Conservation (phyloP, 2,329 filamentous ascomycete genomes). For the Phialophora verrucosa region DNA sequence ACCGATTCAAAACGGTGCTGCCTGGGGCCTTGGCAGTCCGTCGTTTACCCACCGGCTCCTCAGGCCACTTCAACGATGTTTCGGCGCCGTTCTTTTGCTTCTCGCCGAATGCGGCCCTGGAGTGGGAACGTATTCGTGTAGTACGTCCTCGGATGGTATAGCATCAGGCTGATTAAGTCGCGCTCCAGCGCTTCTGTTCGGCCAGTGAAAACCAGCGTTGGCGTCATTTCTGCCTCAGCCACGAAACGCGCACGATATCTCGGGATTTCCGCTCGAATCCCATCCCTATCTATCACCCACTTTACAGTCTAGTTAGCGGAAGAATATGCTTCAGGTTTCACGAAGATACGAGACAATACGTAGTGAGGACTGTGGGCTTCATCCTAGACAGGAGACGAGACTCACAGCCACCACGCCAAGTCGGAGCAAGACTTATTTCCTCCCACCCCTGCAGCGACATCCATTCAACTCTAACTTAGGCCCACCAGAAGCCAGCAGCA, state of each 20-base stretch:
- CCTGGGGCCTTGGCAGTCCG: slow-evolving; percentile 2
- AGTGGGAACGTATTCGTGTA: neutral
- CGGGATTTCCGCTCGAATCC: neutral
- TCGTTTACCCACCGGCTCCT: neutral
- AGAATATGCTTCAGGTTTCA: neutral
- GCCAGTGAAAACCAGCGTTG: neutral
- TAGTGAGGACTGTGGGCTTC: neutral
- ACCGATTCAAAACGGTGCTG: neutral
- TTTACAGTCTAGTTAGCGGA: neutral
- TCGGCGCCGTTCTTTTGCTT: slow-evolving; percentile 1
- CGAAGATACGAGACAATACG: neutral
- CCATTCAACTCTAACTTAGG: neutral
- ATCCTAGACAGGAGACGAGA: neutral
- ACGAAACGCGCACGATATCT: slow-evolving; percentile 5
- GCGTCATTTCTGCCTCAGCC: slow-evolving; percentile 9
- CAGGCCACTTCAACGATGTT: neutral
- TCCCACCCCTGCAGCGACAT: neutral
- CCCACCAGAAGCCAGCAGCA: neutral
- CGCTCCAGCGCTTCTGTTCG: neutral
- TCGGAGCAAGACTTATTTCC: neutral
- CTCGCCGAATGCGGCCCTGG: neutral
- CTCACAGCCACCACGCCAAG: neutral
- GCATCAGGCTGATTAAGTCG: neutral
- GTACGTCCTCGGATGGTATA: neutral
- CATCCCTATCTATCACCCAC: neutral